Evolutionary conservation across 805 yeast species (phyloP), one percentile per base, ranked within the genome.

Genomic region (Candida ponderosae): DNA sequence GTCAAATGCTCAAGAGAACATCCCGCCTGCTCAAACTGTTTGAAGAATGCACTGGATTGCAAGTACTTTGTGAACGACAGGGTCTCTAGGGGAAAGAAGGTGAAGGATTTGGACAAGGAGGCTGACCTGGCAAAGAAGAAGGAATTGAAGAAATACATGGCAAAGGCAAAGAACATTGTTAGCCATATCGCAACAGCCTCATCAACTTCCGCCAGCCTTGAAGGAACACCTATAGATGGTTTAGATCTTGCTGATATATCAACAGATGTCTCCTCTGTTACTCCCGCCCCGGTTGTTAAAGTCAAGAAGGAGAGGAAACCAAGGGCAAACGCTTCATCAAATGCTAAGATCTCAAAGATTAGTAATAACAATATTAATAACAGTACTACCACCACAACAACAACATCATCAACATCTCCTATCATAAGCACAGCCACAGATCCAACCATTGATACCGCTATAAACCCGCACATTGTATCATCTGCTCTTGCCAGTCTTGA

Each of bases 41-140:
- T 59, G 23, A 72, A 66, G 45, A 55, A 67, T 34, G 63, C 64
- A 2, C 46, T 65, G 29, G 68, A 62, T 27, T 77, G 84, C 54
- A 66, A 66, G 43, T 76, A 76, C 50, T 77, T 75, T 46, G 66
- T 70, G 33, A 77, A 77, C 46, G 79, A 76, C 42, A 49, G 81
- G 33, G 72, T 75, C 15, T 55, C 59, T 3, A 44, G 59, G 33
- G 60, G 62, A 1, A 55, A 54, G 36, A 49, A 50, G 40, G 42
- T 46, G 30, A 41, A 47, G 15, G 49, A 46, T 16, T 24, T 40
- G n/a, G 56, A 52, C 37, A 47, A 40, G 35, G 45, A 35, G 14
- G 45, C 45, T 8, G 57, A 51, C 28, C 19, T 36, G 29, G 36
- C 41, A 36, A 46, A 46, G 38, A 54, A 53, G 34, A 39, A 43